These are phyloP conservation scores for Ascochyta koolunga DNA, from an alignment of 2,329 filamentous ascomycete genomes.

Conservation along the genomic window DNA sequence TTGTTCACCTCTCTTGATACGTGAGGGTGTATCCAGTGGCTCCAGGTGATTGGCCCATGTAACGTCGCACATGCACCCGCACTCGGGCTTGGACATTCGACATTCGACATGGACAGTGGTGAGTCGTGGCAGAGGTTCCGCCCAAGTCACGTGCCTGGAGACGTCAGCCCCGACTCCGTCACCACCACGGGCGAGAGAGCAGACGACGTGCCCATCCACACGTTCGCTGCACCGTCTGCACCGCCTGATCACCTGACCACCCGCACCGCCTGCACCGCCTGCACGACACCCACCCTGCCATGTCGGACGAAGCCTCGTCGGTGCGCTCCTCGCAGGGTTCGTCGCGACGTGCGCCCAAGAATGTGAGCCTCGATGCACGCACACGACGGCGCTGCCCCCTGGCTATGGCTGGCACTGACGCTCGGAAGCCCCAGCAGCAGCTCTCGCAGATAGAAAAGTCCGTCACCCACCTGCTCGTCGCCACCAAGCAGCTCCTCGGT, in stretches of 20 bases:
- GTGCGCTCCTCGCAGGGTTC: conserved; percentile 55
- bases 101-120: too few species aligned
- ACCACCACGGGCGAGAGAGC: not conserved
- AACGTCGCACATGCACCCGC: not conserved
- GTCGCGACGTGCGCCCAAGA: conserved; percentile 45
- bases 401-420: not conserved
- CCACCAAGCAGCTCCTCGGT: conserved; percentile 88
- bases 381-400: too few species aligned
- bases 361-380: too few species aligned
- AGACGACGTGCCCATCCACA: conserved; percentile 1
- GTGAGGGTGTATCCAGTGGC: too few species aligned
- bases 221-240: too few species aligned
- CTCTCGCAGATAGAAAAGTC: conserved; percentile 99
- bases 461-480: conserved; percentile 88
- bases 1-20: too few species aligned
- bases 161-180: not conserved
- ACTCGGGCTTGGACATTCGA: not conserved
- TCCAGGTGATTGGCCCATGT: too few species aligned
- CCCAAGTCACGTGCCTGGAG: not conserved
- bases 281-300: conserved; percentile 30
- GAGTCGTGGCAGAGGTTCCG: too few species aligned
- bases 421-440: conserved; percentile 68
- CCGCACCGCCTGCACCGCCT: conserved; percentile 25
- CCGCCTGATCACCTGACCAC: conserved; percentile 11
- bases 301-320: conserved; percentile 35